Evolutionary conservation across 805 yeast species (phyloP).

Genomic region (Clavispora phyllophila): DNA sequence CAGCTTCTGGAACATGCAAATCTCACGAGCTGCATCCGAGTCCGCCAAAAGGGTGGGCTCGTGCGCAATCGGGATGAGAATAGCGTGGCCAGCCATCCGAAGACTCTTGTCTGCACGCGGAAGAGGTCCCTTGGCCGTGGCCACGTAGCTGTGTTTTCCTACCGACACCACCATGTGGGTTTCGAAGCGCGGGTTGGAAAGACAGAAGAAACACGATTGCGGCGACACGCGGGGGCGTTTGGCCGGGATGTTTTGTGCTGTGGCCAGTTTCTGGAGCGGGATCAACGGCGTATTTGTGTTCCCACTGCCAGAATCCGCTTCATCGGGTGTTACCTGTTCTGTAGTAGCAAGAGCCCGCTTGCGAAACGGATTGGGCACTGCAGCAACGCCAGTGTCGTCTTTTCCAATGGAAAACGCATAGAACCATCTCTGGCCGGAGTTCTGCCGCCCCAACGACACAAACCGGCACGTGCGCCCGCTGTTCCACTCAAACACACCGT

Average conservation of each 20-base stretch:
- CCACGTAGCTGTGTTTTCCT: constrained; percentile 59
- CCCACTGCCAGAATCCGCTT: no score
- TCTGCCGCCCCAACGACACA: constrained; percentile 59
- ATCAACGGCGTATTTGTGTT: constrained; percentile 9
- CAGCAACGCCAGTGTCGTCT: constrained; percentile 15
- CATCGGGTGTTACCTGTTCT: no score
- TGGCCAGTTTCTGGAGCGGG: background rate
- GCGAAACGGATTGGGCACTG: constrained; percentile 20
- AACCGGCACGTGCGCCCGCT: constrained; percentile 49
- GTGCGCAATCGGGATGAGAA: constrained; percentile 77
- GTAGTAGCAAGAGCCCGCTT: no score
- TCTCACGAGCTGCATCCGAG: constrained; percentile 29
- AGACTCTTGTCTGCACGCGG: constrained; percentile 44
- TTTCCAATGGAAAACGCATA: constrained; percentile 54
- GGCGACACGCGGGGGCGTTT: constrained; percentile 48
- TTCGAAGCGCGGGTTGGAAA: constrained; percentile 72
- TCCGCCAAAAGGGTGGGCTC: constrained; percentile 33
- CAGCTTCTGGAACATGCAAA: constrained; percentile 41
- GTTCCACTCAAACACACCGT: constrained; percentile 56
- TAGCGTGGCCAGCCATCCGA: constrained; percentile 74
- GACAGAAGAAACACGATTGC: constrained; percentile 71
- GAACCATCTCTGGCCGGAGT: constrained; percentile 56
- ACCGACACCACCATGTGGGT: constrained; percentile 78
- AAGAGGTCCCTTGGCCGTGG: constrained; percentile 85
- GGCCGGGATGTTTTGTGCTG: no score